phyloP scores from a whole-genome alignment of 768 basidiomycete species.

The Porphyrellus cyaneotinctus region DNA sequence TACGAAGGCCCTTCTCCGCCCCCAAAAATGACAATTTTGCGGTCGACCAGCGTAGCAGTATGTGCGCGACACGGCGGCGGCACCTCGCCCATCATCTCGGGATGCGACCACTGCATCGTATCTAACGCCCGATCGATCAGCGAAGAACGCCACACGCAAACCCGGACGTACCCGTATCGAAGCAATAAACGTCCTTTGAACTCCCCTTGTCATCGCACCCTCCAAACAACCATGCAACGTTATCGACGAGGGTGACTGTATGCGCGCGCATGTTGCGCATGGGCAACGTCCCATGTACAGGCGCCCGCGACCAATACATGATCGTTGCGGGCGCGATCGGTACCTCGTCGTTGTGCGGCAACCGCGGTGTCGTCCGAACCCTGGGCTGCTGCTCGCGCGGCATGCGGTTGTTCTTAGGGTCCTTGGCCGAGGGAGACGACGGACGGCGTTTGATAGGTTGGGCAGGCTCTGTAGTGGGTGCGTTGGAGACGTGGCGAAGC shows the following conservation, averaged over 20 bases:
- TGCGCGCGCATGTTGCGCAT: constrained; percentile 74
- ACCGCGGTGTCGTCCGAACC: constrained; percentile 47
- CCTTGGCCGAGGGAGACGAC: constrained; percentile 30
- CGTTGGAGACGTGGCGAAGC: constrained; percentile 29
- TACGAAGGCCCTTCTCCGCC: constrained; percentile 82
- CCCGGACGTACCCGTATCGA: constrained; percentile 64
- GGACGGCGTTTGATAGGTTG: constrained; percentile 25
- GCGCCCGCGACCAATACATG: constrained; percentile 86
- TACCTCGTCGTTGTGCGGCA: constrained; percentile 59
- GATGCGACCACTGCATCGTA: constrained; percentile 85
- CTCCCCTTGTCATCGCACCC: constrained; percentile 81
- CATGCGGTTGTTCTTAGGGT: constrained; percentile 11
- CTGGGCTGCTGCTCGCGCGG: constrained; percentile 30
- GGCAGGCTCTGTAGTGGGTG: constrained; percentile 22
- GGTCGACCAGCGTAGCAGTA: constrained; percentile 78
- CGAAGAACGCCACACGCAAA: not conserved
- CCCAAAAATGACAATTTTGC: constrained; percentile 78
- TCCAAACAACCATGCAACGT: constrained; percentile 82
- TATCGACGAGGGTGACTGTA: constrained; percentile 78
- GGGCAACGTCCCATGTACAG: constrained; percentile 69
- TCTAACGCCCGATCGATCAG: constrained; percentile 40
- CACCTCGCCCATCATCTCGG: constrained; percentile 69
- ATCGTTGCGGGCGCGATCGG: constrained; percentile 62
- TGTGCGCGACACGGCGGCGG: constrained; percentile 87
- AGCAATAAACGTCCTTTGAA: constrained; percentile 74